Evolutionary conservation across 495 filamentous ascomycete species (phyloP).

Genomic region (Tuber borchii): DNA sequence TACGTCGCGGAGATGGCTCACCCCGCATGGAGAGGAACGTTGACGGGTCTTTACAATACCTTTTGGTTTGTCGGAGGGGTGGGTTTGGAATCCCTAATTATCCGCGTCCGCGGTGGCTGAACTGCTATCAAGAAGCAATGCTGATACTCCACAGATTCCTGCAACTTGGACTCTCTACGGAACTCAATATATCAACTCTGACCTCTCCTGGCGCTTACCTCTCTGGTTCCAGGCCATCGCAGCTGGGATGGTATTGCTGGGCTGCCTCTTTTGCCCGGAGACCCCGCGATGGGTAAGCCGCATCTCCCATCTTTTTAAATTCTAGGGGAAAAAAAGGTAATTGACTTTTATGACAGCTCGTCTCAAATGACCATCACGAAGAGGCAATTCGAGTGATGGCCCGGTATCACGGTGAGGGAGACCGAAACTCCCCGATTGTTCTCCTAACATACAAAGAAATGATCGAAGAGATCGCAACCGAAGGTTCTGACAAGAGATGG

Average conservation of each 20-base stretch:
- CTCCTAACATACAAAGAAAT: constrained; percentile 57
- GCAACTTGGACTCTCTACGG: constrained; percentile 41
- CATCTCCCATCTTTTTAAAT: background rate
- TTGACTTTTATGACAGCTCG: constrained; percentile 25
- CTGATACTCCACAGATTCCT: constrained; percentile 28
- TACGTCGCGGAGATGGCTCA: constrained; percentile 72
- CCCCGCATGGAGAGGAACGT: constrained; percentile 60
- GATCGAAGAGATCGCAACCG: constrained; percentile 52
- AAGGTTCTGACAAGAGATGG: constrained; percentile 62
- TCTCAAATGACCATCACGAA: constrained; percentile 51
- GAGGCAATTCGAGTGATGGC: constrained; percentile 52
- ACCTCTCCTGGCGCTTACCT: constrained; percentile 54
- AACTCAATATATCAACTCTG: constrained; percentile 28
- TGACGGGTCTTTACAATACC: constrained; percentile 57
- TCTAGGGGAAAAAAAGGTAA: constrained; percentile 1
- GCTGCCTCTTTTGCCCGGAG: constrained; percentile 40
- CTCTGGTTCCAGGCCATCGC: constrained; percentile 53
- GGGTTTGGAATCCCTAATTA: constrained; percentile 2
- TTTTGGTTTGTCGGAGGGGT: constrained; percentile 48
- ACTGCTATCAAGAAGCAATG: background rate
- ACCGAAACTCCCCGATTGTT: constrained; percentile 52
- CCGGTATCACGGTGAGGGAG: constrained; percentile 56
- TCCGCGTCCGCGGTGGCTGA: background rate
- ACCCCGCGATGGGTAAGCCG: constrained; percentile 42
- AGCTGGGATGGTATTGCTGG: constrained; percentile 42